A percentile compares a stretch with the other conserved stretches of the same genome.
Conservation (phyloP, 2,329 filamentous ascomycete species). For the Claviceps fusiformis region DNA sequence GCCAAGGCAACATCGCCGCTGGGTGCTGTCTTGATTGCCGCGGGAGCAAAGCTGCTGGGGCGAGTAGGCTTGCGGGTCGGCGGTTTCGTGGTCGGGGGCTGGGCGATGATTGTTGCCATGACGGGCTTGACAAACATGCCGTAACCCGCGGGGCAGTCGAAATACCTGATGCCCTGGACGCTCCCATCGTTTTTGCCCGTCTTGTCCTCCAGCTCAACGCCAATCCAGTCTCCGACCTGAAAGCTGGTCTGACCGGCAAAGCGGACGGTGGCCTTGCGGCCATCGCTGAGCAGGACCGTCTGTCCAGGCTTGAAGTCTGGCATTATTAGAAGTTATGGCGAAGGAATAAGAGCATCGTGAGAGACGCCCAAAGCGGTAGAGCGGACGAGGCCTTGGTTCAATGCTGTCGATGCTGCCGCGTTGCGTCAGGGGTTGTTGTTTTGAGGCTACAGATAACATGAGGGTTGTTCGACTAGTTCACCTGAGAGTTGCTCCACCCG, state of each 20-base stretch:
- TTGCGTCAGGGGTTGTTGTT: background rate
- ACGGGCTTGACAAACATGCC: constrained; percentile 76
- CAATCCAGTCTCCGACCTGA: constrained; percentile 73
- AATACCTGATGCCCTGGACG: constrained; percentile 78
- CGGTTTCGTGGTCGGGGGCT: constrained; percentile 27
- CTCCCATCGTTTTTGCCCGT: constrained; percentile 90
- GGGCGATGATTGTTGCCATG: constrained; percentile 47
- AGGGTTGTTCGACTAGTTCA: too few relatives aligned
- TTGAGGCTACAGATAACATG: too few relatives aligned
- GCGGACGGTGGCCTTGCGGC: constrained; percentile 62
- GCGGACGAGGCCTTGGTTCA: background rate
- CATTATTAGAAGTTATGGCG: constrained; percentile 27
- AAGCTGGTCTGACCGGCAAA: constrained; percentile 74
- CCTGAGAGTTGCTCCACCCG: too few relatives aligned
- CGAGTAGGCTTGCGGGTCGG: constrained; percentile 25
- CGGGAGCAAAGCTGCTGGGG: constrained; percentile 35
- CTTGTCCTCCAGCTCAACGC: constrained; percentile 70
- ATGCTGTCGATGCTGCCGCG: constrained; percentile 1
- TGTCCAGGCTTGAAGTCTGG: constrained; percentile 53
- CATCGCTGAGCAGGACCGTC: constrained; percentile 65
- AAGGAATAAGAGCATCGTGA: constrained; percentile 20
- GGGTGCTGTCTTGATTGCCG: constrained; percentile 24
- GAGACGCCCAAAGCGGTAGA: background rate
- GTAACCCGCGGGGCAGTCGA: constrained; percentile 62
- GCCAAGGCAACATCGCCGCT: constrained; percentile 37